phyloP scores from a whole-genome alignment of 345 rosid species.

The Gossypium herbaceum region DNA sequence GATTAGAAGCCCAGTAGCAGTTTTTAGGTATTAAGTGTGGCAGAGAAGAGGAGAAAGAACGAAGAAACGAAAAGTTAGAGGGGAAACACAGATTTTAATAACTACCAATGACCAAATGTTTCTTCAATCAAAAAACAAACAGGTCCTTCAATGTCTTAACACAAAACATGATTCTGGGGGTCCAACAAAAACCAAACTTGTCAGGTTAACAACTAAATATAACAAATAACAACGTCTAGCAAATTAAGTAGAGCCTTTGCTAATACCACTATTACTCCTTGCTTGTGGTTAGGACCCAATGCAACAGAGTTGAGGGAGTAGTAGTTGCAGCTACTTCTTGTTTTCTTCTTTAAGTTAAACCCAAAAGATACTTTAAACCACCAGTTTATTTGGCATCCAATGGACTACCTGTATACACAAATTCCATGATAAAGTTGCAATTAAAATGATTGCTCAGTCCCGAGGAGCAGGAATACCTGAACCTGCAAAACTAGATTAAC shows the following conservation, averaged over 20 bases:
- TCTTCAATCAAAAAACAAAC: background rate
- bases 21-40: no score
- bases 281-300: background rate
- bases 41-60: no score
- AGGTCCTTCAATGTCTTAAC: background rate
- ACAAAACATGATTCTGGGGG: background rate
- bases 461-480: conserved; percentile 41
- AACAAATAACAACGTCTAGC: background rate
- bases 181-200: background rate
- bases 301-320: background rate
- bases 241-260: background rate
- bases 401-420: conserved; percentile 32
- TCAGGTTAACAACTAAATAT: background rate
- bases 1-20: no score
- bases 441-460: conserved; percentile 20
- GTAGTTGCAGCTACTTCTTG: background rate
- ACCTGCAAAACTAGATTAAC: conserved; percentile 42
- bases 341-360: background rate
- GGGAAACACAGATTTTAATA: background rate
- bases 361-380: background rate
- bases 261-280: background rate
- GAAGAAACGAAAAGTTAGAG: background rate
- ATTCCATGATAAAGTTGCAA: conserved; percentile 34
- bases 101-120: background rate
- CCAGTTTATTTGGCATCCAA: background rate